Conservation (phyloP, 768 basidiomycete species). For the Trametes coccinea region DNA sequence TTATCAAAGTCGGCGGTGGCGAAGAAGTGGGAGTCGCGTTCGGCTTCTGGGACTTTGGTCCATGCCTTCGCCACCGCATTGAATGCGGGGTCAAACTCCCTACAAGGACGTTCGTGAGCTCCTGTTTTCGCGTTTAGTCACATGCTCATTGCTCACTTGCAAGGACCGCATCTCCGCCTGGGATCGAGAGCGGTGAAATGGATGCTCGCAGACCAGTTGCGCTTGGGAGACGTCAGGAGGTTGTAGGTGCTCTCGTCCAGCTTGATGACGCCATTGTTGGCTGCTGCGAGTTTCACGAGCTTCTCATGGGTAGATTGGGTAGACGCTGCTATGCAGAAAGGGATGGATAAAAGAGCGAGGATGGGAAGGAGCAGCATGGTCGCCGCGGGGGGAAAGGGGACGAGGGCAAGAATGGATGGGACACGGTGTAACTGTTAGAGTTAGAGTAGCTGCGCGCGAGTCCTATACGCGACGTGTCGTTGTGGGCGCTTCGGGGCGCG, state of each 20-base stretch:
- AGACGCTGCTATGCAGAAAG: constrained; percentile 34
- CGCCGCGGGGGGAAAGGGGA: not conserved
- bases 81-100: constrained; percentile 86
- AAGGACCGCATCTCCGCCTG: constrained; percentile 85
- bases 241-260: constrained; percentile 79
- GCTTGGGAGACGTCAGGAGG: constrained; percentile 68
- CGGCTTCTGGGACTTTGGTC: constrained; percentile 54
- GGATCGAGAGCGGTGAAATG: constrained; percentile 86
- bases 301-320: constrained; percentile 45
- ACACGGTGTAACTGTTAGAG: not conserved
- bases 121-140: too few relatives aligned
- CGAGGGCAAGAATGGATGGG: not conserved
- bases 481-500: constrained; percentile 8
- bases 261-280: constrained; percentile 77
- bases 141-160: constrained; percentile 60
- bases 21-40: constrained; percentile 89
- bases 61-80: constrained; percentile 84
- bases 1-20: constrained; percentile 88
- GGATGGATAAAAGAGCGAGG: constrained; percentile 36
- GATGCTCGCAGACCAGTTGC: constrained; percentile 86
- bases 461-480: constrained; percentile 20
- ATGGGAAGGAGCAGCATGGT: constrained; percentile 33
- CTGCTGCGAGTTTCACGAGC: constrained; percentile 66
- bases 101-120: constrained; percentile 32
- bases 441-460: constrained; percentile 10